Evolutionary conservation across 2,329 filamentous ascomycete genomes (phyloP).

Genomic region (Aureobasidium pullulans): DNA sequence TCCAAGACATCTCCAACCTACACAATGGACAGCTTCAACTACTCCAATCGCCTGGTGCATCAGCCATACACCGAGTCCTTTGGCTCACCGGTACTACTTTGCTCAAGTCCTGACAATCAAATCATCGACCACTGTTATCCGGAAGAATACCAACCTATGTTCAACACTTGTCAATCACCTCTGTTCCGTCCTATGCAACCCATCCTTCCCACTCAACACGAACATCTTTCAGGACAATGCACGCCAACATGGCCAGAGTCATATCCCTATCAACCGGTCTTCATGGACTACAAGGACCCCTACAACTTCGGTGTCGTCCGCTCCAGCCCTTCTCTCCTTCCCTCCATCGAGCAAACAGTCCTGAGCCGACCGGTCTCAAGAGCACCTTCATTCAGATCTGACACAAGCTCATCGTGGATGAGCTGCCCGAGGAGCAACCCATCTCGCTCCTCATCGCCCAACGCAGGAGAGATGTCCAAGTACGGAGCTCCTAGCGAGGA

Average conservation of each 20-base stretch:
- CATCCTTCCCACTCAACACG: constrained; percentile 2
- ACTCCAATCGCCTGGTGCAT: not conserved
- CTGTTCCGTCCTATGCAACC: not conserved
- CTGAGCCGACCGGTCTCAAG: constrained; percentile 15
- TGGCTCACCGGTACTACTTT: constrained; percentile 4
- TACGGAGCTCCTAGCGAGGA: constrained; percentile 38
- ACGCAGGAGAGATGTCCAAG: constrained; percentile 26
- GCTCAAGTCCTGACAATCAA: constrained; percentile 12
- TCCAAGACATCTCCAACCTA: not conserved
- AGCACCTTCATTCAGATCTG: constrained; percentile 23
- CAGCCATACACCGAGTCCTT: constrained; percentile 5
- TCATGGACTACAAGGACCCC: constrained; percentile 6
- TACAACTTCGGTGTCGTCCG: constrained; percentile 1
- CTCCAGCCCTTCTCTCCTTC: constrained; percentile 14
- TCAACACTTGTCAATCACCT: constrained; percentile 11
- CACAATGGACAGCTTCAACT: constrained; percentile 9
- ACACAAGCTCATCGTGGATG: constrained; percentile 23
- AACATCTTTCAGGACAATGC: constrained; percentile 1
- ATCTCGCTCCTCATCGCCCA: constrained; percentile 26
- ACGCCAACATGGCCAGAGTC: constrained; percentile 12
- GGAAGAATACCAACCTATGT: constrained; percentile 7
- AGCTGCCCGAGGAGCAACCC: constrained; percentile 19
- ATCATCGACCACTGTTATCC: constrained; percentile 10
- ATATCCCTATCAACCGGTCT: constrained; percentile 7
- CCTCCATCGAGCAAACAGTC: constrained; percentile 9